A percentile compares a stretch with the other conserved stretches of the same genome.
Evolutionary conservation across 495 filamentous ascomycete genomes (phyloP).

Genomic region (Penicillium robsamsonii): DNA sequence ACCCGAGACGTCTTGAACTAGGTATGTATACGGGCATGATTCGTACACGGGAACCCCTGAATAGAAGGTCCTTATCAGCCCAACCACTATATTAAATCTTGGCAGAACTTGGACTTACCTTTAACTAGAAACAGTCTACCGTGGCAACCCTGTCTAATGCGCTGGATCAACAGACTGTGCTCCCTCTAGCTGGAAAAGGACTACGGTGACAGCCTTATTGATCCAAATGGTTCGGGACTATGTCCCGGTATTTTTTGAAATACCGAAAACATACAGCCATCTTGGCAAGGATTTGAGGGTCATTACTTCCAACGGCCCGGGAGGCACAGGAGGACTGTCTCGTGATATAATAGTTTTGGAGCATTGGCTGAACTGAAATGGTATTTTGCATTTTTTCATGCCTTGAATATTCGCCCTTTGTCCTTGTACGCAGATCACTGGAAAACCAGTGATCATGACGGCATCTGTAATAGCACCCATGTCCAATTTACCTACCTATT

Average conservation of each 20-base stretch:
- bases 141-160: neutral
- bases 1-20: neutral
- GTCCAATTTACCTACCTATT: neutral
- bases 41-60: neutral
- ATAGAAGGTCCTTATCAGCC: conserved; percentile 3
- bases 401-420: neutral
- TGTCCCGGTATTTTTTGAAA: neutral
- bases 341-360: neutral
- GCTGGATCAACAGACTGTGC: conserved; percentile 7
- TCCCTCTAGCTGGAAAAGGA: conserved; percentile 3
- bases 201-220: conserved; percentile 6
- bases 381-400: neutral
- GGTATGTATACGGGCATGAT: neutral
- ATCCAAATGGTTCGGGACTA: neutral
- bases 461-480: neutral
- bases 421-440: neutral
- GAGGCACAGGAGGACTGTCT: neutral
- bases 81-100: neutral
- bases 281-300: neutral
- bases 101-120: neutral
- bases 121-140: neutral
- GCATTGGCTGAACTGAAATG: neutral
- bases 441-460: neutral
- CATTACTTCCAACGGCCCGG: too few relatives aligned
- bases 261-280: neutral